These are phyloP conservation scores for Russula virescens DNA, from an alignment of 768 basidiomycete species.

Conservation along the genomic window DNA sequence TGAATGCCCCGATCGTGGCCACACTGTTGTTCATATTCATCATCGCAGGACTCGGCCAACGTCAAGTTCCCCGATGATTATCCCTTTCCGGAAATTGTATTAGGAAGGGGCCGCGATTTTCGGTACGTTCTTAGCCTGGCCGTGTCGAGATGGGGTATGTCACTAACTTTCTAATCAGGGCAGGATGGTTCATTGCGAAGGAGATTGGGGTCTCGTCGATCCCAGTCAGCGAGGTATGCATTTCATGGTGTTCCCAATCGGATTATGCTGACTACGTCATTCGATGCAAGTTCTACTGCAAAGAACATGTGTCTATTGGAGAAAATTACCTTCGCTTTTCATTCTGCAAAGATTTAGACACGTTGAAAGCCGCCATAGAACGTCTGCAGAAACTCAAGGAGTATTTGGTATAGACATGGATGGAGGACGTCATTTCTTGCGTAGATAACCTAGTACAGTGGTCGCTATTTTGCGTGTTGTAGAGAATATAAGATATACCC, in stretches of 20 bases:
- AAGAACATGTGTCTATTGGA: constrained; percentile 79
- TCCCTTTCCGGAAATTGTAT: constrained; percentile 67
- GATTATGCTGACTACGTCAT: background rate
- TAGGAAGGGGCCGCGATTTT: constrained; percentile 85
- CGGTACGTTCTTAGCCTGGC: constrained; percentile 37
- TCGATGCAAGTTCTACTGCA: constrained; percentile 74
- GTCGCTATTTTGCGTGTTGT: background rate
- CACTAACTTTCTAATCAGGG: constrained; percentile 40
- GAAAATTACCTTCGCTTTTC: constrained; percentile 86
- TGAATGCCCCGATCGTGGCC: background rate
- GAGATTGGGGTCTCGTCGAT: constrained; percentile 90
- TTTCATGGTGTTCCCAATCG: constrained; percentile 24
- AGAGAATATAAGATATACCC: background rate
- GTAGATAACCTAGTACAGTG: constrained; percentile 4
- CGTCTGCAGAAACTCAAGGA: constrained; percentile 71
- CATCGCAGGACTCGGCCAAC: constrained; percentile 60
- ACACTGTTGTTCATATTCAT: constrained; percentile 4
- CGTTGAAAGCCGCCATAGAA: constrained; percentile 73
- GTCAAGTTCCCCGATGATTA: constrained; percentile 81
- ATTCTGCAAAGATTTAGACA: constrained; percentile 93
- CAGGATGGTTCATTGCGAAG: constrained; percentile 93
- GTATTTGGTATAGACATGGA: constrained; percentile 38
- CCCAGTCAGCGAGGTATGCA: constrained; percentile 82
- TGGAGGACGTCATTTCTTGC: background rate
- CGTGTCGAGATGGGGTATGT: constrained; percentile 17